phyloP scores from a whole-genome alignment of 495 filamentous ascomycete species.

The Neurospora africana region DNA sequence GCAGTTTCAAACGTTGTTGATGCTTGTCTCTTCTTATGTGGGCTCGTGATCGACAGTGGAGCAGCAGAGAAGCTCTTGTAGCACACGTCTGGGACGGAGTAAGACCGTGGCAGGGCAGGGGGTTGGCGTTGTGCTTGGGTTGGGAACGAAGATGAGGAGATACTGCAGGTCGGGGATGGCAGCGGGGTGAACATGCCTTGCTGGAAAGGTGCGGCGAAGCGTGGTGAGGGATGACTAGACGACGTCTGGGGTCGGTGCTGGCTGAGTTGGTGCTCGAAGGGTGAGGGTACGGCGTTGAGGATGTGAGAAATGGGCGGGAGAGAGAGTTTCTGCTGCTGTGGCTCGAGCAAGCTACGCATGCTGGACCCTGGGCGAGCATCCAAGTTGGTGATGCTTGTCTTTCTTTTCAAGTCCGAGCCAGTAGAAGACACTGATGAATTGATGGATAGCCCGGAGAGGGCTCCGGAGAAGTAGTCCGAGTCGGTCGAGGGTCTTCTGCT shows the following conservation, averaged over 20 bases:
- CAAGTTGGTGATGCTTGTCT: background rate
- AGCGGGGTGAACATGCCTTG: background rate
- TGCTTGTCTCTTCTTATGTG: background rate
- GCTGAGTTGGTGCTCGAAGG: background rate
- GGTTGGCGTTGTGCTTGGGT: background rate
- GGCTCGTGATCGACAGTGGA: background rate
- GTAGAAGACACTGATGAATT: background rate
- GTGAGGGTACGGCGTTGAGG: constrained; percentile 3
- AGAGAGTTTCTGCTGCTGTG: background rate
- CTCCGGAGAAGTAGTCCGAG: background rate
- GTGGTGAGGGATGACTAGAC: background rate
- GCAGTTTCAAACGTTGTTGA: background rate
- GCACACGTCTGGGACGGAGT: background rate
- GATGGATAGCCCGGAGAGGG: background rate
- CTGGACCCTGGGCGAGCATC: background rate
- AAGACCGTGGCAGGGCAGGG: background rate
- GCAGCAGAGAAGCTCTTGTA: background rate
- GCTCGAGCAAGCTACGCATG: background rate
- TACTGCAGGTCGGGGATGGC: background rate
- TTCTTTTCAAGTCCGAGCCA: background rate
- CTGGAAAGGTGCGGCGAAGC: background rate
- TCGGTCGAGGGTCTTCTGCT: background rate
- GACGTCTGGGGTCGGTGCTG: background rate
- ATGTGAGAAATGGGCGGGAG: constrained; percentile 12
- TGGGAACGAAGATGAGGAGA: background rate